Base-by-base conservation (phyloP, 2,329 filamentous ascomycete genomes). In the Cladobotryum mycophilum region DNA sequence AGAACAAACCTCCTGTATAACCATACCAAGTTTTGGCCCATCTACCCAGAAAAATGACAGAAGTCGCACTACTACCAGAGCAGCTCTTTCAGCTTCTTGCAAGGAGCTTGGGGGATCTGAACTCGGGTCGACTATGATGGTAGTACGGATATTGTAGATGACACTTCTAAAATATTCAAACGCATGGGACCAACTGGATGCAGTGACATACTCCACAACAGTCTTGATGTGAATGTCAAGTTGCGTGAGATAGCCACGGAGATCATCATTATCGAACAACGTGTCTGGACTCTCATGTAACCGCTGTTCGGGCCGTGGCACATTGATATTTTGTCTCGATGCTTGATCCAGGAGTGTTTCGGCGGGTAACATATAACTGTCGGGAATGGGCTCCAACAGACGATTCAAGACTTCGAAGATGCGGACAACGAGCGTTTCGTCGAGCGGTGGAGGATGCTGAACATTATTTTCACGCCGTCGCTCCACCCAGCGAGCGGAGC, bases 1-100 rank as follows among this genome's bases (percentile, higher is more conserved):
- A 18, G 81, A 81, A 62, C 81, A 84, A 36, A 86, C 71, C 65
- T 87, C 84, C 57, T 85, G 81, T 36, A 86, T 76, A 47, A 86
- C 62, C 17, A 79, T 64, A 37, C 80, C 76, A 13, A 87, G 71
- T 65, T 84, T 85, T 42, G 75, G 71, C 38, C 73, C 73, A 59
- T 86, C 82, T 17, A 85, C 78, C 80, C 81, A 85, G 57, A 84
- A 79, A 60, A 78, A 84, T 14, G 80, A 77, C 22, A 86, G 68
- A 34, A 85, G 70, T 36, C 80, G 75, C 44, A 86, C 65, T 11
- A 79, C 71, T 15, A 81, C 72, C 12, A 85, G 69, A 2, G 77
- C 72, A 20, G 66, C 59, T 53, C 68, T 71, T 54, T 82, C 80
- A n/a, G 78, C 74, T 48, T 81, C 76, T 12, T 70, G 60, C 1